Conservation (phyloP, 805 yeast genomes). For the Maudiozyma bulderi region DNA sequence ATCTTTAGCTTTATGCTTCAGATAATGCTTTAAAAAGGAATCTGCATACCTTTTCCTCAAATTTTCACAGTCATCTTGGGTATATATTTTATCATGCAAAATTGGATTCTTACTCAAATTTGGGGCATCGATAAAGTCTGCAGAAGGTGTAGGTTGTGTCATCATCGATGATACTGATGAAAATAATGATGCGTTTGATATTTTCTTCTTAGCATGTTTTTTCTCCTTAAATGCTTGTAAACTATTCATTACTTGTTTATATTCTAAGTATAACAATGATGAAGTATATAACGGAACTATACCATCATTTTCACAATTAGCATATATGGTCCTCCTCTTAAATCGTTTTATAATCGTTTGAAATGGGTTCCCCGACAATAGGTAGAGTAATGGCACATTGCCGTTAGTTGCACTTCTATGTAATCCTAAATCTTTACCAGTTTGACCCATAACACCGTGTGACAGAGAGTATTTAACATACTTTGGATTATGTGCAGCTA, state of each 20-base stretch:
- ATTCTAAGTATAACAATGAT: conserved; percentile 58
- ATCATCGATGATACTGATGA: conserved; percentile 53
- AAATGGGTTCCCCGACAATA: conserved; percentile 54
- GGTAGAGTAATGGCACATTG: conserved; percentile 42
- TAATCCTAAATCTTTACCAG: conserved; percentile 70
- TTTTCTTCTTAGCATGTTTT: not conserved
- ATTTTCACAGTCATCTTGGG: conserved; percentile 30
- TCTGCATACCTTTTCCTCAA: conserved; percentile 12
- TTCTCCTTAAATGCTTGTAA: conserved; percentile 21
- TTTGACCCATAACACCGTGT: conserved; percentile 67
- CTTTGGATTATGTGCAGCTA: conserved; percentile 65
- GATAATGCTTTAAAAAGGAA: conserved; percentile 13
- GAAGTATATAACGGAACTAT: conserved; percentile 72
- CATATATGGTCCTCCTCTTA: conserved; percentile 58
- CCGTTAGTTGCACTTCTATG: conserved; percentile 33
- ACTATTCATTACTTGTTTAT: conserved; percentile 35
- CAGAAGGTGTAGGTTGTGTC: conserved; percentile 53
- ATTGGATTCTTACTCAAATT: conserved; percentile 42
- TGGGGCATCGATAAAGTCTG: conserved; percentile 50
- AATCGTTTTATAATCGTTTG: conserved; percentile 47
- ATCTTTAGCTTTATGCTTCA: conserved; percentile 28
- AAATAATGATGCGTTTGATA: conserved; percentile 45
- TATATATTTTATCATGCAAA: conserved; percentile 54
- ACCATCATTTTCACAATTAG: conserved; percentile 70
- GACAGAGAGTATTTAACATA: conserved; percentile 59